These are phyloP conservation scores for Diaporthe helianthi DNA, from an alignment of 2,329 filamentous ascomycete species.

Conservation along the genomic window DNA sequence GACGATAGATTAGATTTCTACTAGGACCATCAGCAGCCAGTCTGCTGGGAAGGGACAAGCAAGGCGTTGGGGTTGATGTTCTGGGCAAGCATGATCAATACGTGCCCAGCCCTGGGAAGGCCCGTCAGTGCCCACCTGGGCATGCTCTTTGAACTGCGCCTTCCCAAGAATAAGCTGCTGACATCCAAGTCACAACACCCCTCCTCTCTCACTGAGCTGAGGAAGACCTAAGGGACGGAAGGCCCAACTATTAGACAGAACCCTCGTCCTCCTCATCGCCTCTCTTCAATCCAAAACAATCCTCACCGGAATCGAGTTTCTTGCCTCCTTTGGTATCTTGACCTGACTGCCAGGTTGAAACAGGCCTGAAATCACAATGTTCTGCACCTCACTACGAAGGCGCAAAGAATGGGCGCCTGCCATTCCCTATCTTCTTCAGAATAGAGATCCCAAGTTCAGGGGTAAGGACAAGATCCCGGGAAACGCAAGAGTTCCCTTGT, in stretches of 20 bases:
- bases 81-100: neutral
- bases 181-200: neutral
- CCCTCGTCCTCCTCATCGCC: slow-evolving; percentile 11
- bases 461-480: slow-evolving; percentile 17
- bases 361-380: slow-evolving; percentile 38
- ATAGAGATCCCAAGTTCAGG: slow-evolving; percentile 38
- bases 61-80: neutral
- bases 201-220: neutral
- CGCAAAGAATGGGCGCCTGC: slow-evolving; percentile 46
- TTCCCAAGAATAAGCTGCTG: neutral
- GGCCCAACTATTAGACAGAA: neutral
- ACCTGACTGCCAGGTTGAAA: neutral
- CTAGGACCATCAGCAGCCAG: neutral
- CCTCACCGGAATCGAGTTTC: neutral
- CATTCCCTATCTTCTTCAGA: slow-evolving; percentile 41
- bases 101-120: neutral
- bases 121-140: neutral
- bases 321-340: neutral
- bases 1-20: neutral
- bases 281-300: slow-evolving; percentile 15
- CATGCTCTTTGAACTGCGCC: neutral
- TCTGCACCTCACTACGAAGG: slow-evolving; percentile 49
- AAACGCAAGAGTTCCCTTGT: neutral
- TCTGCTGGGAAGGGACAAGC: neutral
- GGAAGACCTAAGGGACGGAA: neutral